phyloP scores from a whole-genome alignment of 306 rosid species.

The Lathyrus aphaca region DNA sequence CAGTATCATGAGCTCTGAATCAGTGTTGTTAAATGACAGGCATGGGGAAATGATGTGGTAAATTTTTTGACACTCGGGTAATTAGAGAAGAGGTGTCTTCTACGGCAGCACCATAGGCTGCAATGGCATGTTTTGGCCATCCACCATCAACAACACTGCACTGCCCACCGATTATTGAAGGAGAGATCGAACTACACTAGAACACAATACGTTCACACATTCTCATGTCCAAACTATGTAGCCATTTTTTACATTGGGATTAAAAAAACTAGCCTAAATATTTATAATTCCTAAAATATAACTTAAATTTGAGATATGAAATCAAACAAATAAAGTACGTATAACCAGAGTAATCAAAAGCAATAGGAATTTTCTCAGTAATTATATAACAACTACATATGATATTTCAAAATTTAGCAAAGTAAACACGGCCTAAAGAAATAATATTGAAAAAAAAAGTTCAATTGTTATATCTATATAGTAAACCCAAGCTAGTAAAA shows the following conservation, averaged over 20 bases:
- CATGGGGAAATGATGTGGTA: background rate
- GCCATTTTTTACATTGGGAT: background rate
- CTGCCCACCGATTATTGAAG: conserved; percentile 2
- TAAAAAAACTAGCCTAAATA: background rate
- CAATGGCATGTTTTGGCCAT: background rate
- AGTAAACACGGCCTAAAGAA: background rate
- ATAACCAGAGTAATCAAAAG: background rate
- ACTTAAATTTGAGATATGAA: conserved; percentile 7
- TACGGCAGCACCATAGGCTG: background rate
- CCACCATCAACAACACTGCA: background rate
- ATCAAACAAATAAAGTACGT: conserved; percentile 4
- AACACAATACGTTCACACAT: background rate
- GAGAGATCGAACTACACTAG: background rate
- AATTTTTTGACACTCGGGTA: background rate
- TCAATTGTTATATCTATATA: background rate
- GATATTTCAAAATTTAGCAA: background rate
- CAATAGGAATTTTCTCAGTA: background rate
- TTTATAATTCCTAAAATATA: background rate
- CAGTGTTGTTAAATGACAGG: background rate
- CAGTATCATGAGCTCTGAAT: background rate
- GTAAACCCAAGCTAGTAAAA: background rate
- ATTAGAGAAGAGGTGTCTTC: background rate
- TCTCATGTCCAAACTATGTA: conserved; percentile 3
- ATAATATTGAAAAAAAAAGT: background rate
- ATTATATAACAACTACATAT: background rate